Base-by-base conservation (phyloP, 306 rosid species). In the Neltuma alba region DNA sequence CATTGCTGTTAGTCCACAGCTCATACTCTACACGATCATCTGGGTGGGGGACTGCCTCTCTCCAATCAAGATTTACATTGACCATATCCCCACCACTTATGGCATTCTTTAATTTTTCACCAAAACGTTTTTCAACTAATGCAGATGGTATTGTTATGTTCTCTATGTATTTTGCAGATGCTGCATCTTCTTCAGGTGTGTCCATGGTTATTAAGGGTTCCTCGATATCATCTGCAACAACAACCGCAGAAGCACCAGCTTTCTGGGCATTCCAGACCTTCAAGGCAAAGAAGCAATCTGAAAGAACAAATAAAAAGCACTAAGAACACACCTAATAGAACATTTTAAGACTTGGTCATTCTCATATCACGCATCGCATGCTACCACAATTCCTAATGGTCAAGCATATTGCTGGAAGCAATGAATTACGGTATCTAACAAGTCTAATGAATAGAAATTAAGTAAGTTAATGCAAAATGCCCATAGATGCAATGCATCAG, bases 191-290 rank as follows among this genome's bases (percentile, higher is more conserved):
- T 84, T 80, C 92, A 9, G 95, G 95, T 34, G 95, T 75, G 71
- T 91, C 95, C 95, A 91, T 91, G n/a, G 95, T 91, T 55, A 91
- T 91, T 44, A 91, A 82, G 47, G 83, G 57, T 88, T 91, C 95
- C 69, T 89, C 95, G 28, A 89, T 21, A 77, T 87, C 57, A 85
- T 91, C 95, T 27, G 98, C 96, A 25, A 94, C 96, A 74, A 93
- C 93, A 83, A 91, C 98, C 7, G 98, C 98, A 85, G 97, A 92
- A 74, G 97, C 97, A 50, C 95, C 95, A 25, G 95, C 95, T 61
- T 85, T 89, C 87, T 91, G 95, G 77, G 95, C 95, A 80, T 91
- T 91, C 95, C 92, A 91, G 41, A 89, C 95, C 89, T 91, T 91
- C 87, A 89, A 80, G 27, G 95, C 95, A 63, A 93, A 93, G 85